Evolutionary conservation across 164 flowering plant species (phyloP).

Genomic region (Magnolia sinica): DNA sequence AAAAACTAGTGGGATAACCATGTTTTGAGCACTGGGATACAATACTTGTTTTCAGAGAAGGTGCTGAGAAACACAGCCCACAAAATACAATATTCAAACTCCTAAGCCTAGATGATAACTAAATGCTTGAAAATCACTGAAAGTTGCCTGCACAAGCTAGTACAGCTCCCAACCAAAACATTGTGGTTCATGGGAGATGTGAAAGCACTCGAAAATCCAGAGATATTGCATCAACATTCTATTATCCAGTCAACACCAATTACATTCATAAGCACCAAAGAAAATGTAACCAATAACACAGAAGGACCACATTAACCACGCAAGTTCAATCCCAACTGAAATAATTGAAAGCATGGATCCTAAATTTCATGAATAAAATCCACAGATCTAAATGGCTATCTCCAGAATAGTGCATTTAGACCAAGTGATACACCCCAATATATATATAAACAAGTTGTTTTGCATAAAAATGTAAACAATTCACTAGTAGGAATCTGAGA

Average conservation of each 20-base stretch:
- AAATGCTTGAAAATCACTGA: too few species aligned
- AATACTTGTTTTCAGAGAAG: too few species aligned
- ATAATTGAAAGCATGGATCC: not conserved
- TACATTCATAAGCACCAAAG: not conserved
- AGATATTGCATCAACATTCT: not conserved
- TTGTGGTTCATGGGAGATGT: not conserved
- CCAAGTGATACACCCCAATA: too few species aligned
- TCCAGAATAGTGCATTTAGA: not conserved
- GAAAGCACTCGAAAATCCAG: not conserved
- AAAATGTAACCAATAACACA: not conserved
- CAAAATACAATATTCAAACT: too few species aligned
- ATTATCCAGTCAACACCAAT: not conserved
- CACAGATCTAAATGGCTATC: not conserved
- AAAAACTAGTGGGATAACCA: too few species aligned
- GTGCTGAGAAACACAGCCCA: too few species aligned
- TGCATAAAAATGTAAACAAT: not conserved
- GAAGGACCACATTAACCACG: not conserved
- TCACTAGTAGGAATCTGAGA: not conserved
- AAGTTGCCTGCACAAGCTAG: too few species aligned
- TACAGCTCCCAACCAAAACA: too few species aligned
- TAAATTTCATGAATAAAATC: not conserved
- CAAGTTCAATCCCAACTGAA: not conserved
- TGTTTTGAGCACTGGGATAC: too few species aligned
- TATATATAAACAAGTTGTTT: not conserved
- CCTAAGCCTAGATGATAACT: too few species aligned